Percentiles rank a stretch among this genome's conserved stretches.
Conservation (phyloP, 352 stramenopile genomes). For the Pythium folliculosum region DNA sequence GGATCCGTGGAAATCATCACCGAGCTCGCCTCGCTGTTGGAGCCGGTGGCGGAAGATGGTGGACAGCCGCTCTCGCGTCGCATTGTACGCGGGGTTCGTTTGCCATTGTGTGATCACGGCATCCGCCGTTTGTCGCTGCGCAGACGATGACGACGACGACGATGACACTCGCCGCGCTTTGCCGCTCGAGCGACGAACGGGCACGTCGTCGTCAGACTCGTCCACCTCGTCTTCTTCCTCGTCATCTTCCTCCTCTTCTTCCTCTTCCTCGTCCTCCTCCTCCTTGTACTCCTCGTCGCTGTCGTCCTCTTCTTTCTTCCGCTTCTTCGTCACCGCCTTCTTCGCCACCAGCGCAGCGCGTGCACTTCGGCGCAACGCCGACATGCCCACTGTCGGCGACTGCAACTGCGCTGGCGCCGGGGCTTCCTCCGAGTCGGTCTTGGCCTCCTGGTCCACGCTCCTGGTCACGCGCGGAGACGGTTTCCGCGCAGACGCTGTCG, state of each 20-base stretch:
- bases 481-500: constrained; percentile 4
- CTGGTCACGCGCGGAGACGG: constrained; percentile 1
- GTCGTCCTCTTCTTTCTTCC: constrained; percentile 28
- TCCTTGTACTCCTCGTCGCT: constrained; percentile 31
- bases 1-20: constrained; percentile 17
- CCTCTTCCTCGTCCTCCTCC: constrained; percentile 28
- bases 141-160: constrained; percentile 1
- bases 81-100: constrained; percentile 18
- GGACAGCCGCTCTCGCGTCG: constrained; percentile 53
- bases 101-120: constrained; percentile 20
- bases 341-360: constrained; percentile 7
- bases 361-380: constrained; percentile 13
- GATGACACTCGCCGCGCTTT: constrained; percentile 14
- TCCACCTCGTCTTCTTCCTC: constrained; percentile 16
- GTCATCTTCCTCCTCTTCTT: constrained; percentile 20
- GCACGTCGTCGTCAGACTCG: constrained; percentile 18
- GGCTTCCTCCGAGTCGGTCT: constrained; percentile 24
- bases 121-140: not conserved
- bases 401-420: not conserved
- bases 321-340: constrained; percentile 19
- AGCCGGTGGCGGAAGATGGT: constrained; percentile 66
- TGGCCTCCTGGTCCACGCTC: not conserved
- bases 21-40: constrained; percentile 45
- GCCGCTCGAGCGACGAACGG: not conserved
- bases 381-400: constrained; percentile 13